Percentiles rank a stretch among this genome's conserved stretches.
Evolutionary conservation across 768 basidiomycete species (phyloP).

Genomic region (Lentinula sp.): DNA sequence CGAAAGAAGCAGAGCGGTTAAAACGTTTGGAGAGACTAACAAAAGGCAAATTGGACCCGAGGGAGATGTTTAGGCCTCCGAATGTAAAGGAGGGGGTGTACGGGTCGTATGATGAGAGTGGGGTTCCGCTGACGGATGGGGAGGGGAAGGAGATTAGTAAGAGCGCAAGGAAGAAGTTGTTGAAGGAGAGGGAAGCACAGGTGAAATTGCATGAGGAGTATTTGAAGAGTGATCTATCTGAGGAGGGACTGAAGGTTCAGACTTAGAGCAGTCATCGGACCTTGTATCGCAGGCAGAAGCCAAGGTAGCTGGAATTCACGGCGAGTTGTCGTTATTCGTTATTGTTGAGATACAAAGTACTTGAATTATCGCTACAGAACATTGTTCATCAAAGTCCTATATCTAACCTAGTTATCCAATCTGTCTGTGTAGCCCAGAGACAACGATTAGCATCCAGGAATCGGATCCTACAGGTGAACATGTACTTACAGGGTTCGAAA

Average conservation of each 20-base stretch:
- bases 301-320: no score
- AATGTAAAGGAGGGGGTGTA: constrained; percentile 69
- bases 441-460: no score
- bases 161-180: constrained; percentile 66
- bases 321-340: no score
- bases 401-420: no score
- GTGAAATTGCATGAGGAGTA: constrained; percentile 78
- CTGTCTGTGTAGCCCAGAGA: no score
- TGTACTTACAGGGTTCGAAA: no score
- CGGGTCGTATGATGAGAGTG: constrained; percentile 77
- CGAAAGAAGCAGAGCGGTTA: constrained; percentile 55
- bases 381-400: no score
- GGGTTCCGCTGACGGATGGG: constrained; percentile 79
- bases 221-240: constrained; percentile 36
- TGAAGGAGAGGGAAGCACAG: constrained; percentile 70
- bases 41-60: constrained; percentile 70
- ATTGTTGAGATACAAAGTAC: no score
- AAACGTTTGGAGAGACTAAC: constrained; percentile 78
- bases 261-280: no score
- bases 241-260: constrained; percentile 3
- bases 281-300: no score
- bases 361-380: no score
- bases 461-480: no score
- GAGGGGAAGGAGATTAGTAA: constrained; percentile 85
- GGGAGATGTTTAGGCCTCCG: constrained; percentile 81